Evolutionary conservation across 2,329 filamentous ascomycete species (phyloP), one percentile per base, ranked within the genome.

Genomic region (Aspergillus brasiliensis): DNA sequence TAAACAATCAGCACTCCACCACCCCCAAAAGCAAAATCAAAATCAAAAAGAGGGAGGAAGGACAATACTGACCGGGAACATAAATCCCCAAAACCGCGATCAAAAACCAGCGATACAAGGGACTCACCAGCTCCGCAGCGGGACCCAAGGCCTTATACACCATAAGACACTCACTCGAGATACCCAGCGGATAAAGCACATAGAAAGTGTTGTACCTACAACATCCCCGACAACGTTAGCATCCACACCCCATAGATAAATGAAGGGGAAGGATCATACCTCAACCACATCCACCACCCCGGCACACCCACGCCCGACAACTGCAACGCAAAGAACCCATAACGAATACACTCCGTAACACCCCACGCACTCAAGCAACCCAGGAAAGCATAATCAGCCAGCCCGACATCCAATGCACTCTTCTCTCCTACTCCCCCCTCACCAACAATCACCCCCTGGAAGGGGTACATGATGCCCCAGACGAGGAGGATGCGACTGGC

Each of bases 171-270:
- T 99, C 95, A 78, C 91, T 95, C 42, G 85, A 82, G 72, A 98
- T 97, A 44, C 95, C 95, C 61, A 98, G 75, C 1, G 95, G 95
- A 78, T 99, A 99, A 21, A 99, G 85, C 38, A 97, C 80, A 70
- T 91, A 92, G 79, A 99, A 99, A 7, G 91, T 92, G 76, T 96
- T 97, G 78, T 97, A 87, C 59, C 80, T 81, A 27, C 46, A 11
- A 28, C 21, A 8, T 25, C 8, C 17, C 38, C n/a, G n/a, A 34
- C 27, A 58, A 42, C 53, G 54, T 62, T 19, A 65, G 28, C 19
- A 51, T 27, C 23, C 5, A 7, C 49, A 46, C 3, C 6, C 15
- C 17, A 57, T 49, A 21, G 1, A 15, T 11, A 5, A 51, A 56
- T 46, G 48, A 52, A 56, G 38, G 46, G 31, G 48, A 15, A 25